Base-by-base conservation (phyloP, 2,329 filamentous ascomycete species). In the Colletotrichum siamense region DNA sequence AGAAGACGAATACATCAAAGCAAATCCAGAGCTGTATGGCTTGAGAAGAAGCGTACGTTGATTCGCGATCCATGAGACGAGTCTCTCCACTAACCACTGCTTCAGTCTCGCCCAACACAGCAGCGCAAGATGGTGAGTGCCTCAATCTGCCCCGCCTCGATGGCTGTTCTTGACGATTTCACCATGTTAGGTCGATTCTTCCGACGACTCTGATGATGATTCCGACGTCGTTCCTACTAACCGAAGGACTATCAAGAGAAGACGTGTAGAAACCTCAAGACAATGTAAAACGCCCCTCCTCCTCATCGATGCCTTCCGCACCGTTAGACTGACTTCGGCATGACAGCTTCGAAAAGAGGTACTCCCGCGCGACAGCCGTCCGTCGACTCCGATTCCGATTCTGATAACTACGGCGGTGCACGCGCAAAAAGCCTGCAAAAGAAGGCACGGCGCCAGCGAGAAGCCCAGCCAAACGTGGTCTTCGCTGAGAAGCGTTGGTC, bases 1-100 rank as follows among this genome's bases (percentile, higher is more conserved):
- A 68, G 95, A 97, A 80, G 94, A 97, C 75, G 93, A 96, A 63
- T 96, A 93, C 82, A 98, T 99, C 81, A 91, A 94, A 81, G 94
- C 95, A 82, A 98, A 99, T 82, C 97, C 97, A 61, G 96, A 98
- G 86, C 89, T 99, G 10, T 99, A 99, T 87, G 97, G 97, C 64
- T 89, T 99, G 79, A 93, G 97, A 80, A 92, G 97, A 87, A 99
- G 97, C 88, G 96, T 97, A 93, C 78, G 94, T 86, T 68, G 78
- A 78, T 73, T 78, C 36, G 68, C 76, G 66, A 69, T 68, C 57
- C 66, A 57, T 72, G 70, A 32, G 15, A 65, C 57, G 32, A 65
- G 78, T 67, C 72, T 44, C n/a, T 70, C 36, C 61, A 70, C 55
- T 71, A 66, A 69, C 66, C 64, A 59, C 9, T 24, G 26, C 57